Evolutionary conservation across 169 alveolate genomes (phyloP), one percentile per base, ranked within the genome.

Genomic region (Cryptosporidium tyzzeri): DNA sequence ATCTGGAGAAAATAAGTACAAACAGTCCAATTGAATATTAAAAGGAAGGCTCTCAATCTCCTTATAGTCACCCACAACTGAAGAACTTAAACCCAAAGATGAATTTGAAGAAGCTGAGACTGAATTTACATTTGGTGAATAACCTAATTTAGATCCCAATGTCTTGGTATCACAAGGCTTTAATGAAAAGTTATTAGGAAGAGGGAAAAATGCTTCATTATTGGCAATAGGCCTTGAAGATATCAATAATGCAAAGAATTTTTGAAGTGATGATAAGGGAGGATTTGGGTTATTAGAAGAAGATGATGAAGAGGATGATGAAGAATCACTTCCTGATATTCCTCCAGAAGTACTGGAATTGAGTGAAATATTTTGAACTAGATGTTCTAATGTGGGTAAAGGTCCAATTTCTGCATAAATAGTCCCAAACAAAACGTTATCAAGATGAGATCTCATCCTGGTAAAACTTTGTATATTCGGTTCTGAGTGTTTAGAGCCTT

Each of bases 221-320:
- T 80, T 80, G 10, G 89, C 89, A 2, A 80, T 80, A 1, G 89
- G 89, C 26, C 89, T 80, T 23, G 89, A 80, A 3, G 89, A 80
- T n/a, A 80, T 80, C 21, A 80, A 26, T 16, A 80, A 29, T 1
- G 89, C 89, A 48, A 80, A 80, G 68, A 45, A 80, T n/a, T 80
- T 80, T n/a, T 62, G 74, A 3, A 80, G 12, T 7, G 80, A 35
- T 23, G 48, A 31, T 16, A 80, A 33, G 18, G 89, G 68, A 9
- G 75, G 29, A 14, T 35, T 39, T n/a, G 23, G 12, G 23, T 16
- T 69, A 65, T 7, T 23, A 35, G 58, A 35, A 5, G 84, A 69
- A 41, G 85, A 31, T 7, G 50, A 33, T 1, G 85, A 31, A 8
- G 53, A 23, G 16, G 50, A n/a, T n/a, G 44, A 29, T 6, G 53